Conservation (phyloP, 768 basidiomycete species). For the Leccinum longicurvipes region DNA sequence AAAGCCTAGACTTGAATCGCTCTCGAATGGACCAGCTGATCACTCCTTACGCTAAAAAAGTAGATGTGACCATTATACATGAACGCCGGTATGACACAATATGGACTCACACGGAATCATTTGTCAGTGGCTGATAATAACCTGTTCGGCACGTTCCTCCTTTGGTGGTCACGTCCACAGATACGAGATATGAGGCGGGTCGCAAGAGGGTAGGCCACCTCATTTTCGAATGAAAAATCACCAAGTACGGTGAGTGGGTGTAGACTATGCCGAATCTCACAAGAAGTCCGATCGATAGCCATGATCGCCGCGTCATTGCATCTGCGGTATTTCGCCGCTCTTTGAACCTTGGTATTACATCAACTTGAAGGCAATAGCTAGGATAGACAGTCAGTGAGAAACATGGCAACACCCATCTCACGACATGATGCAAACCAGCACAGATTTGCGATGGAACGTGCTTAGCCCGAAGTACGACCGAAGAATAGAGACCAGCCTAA, state of each 20-base stretch:
- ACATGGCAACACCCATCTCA: not conserved
- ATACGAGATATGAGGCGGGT: conserved; percentile 15
- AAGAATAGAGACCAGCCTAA: conserved; percentile 4
- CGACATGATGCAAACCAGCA: not conserved
- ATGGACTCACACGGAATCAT: conserved; percentile 9
- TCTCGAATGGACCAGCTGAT: conserved; percentile 1
- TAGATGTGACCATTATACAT: not conserved
- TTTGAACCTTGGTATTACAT: conserved; percentile 14
- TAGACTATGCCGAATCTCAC: conserved; percentile 10
- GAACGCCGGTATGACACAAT: not conserved
- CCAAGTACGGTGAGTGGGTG: conserved; percentile 14
- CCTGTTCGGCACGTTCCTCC: conserved; percentile 4
- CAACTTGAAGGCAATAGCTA: conserved; percentile 3
- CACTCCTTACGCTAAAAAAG: conserved; percentile 10
- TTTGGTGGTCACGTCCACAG: conserved; percentile 5
- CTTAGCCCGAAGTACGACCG: not conserved
- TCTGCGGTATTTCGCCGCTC: conserved; percentile 12
- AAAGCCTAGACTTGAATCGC: not conserved
- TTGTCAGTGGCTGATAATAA: conserved; percentile 5
- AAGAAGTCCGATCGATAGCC: conserved; percentile 16
- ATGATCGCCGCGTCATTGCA: conserved; percentile 23
- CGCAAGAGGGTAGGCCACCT: conserved; percentile 10
- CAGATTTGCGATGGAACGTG: not conserved
- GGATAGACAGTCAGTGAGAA: not conserved
- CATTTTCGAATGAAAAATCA: conserved; percentile 25